Evolutionary conservation across 768 basidiomycete genomes (phyloP), one percentile per base, ranked within the genome.

Genomic region (Serendipita sp.): DNA sequence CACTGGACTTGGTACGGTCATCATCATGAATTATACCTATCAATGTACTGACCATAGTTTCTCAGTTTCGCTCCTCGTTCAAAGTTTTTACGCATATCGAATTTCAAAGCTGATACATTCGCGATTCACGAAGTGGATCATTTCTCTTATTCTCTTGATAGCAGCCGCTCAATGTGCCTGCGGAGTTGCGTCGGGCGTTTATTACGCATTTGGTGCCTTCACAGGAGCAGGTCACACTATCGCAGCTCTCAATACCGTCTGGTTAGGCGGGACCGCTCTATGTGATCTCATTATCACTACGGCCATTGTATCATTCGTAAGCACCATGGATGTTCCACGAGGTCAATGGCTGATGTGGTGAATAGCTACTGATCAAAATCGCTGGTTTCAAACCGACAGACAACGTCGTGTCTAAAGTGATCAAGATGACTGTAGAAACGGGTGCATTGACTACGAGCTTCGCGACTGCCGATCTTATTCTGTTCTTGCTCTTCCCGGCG

Each of bases 61-160:
- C 9, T 9, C n/a, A 58, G 53, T 58, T n/a, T 58, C 53, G 9
- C 31, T 58, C n/a, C 53, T 58, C 33, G 53, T 58, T 31, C 53
- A 58, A 33, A 26, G 53, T 24, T 58, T 58, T 33, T 58, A 58
- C n/a, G 53, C 53, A 28, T 34, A 26, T 28, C 53, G 53, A n/a
- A 58, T 58, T 33, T 58, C 53, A 28, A 58, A 22, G 53, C 53
- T 58, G 11, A 33, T 58, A 22, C 24, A 58, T 13, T 58, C 24
- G 11, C 53, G 33, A n/a, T 28, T 24, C 4, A 58, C 53, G 24
- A 58, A 34, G n/a, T 58, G 30, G 24, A 28, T 58, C 20, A 33
- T 58, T 9, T 4, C 26, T 31, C 24, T 58, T 31, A 58, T 58
- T 33, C 24, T 58, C 26, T 11, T 58, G 4, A 33, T 58, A 9